A percentile compares a stretch with the other conserved stretches of the same genome.
phyloP scores from a whole-genome alignment of 2,329 filamentous ascomycete genomes.

The Fusarium hainanense region DNA sequence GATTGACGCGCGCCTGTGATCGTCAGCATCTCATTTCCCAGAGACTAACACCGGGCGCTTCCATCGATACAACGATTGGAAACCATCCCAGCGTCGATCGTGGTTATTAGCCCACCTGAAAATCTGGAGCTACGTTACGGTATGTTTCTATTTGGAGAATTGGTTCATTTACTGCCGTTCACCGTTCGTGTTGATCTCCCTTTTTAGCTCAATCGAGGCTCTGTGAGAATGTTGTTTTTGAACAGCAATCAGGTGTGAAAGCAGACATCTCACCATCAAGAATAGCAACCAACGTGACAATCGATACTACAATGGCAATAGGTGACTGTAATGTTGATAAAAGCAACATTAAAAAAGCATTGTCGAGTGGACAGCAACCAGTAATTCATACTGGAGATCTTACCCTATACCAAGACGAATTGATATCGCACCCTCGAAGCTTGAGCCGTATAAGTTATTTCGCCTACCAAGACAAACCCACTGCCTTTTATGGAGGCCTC shows the following conservation, averaged over 20 bases:
- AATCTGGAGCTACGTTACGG: constrained; percentile 3
- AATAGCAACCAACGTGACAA: background rate
- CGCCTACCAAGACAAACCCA: background rate
- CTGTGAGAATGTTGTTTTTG: background rate
- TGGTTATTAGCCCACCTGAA: constrained; percentile 4
- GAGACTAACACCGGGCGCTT: constrained; percentile 7
- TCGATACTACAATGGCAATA: background rate
- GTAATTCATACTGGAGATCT: background rate
- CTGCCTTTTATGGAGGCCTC: background rate
- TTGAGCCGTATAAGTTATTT: background rate
- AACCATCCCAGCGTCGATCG: constrained; percentile 26
- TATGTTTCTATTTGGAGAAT: background rate
- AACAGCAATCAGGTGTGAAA: background rate
- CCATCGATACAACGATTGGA: constrained; percentile 1
- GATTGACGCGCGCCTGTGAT: constrained; percentile 21
- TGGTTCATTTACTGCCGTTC: background rate
- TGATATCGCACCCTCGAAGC: background rate
- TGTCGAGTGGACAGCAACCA: background rate
- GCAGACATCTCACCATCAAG: background rate
- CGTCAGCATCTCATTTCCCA: constrained; percentile 19
- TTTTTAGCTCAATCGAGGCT: background rate
- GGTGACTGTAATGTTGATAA: background rate
- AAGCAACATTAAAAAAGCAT: no score
- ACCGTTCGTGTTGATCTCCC: background rate
- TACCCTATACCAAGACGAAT: background rate